Evolutionary conservation across 108 stramenopile species (phyloP), one percentile per base, ranked within the genome.

Genomic region (Discostella pseudostelligera): DNA sequence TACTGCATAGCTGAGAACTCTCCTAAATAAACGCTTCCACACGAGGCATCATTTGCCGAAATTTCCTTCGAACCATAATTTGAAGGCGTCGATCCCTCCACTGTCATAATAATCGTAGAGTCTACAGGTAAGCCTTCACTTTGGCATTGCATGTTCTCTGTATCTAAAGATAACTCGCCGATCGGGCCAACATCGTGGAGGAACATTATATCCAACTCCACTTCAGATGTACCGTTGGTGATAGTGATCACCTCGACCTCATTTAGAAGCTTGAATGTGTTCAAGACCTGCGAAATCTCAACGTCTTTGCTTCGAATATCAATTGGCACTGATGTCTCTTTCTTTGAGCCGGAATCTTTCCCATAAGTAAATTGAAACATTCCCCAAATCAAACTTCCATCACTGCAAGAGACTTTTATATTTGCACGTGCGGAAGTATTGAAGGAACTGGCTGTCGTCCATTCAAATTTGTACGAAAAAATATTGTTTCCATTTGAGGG

Each of bases 381-480:
- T 12, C 74, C 74, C 50, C 62, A 51, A 47, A 75, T 56, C 6
- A 62, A 59, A 50, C 66, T 75, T 29, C 19, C 46, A 24, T 75
- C 74, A 35, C 26, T 57, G 39, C 74, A 75, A 4, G 53, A 39
- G 61, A 75, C 46, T 56, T 61, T 62, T 39, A 53, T 45, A 17
- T 56, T 43, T 28, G 61, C 66, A 47, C 40, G 39, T 16, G 68
- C 26, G 19, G 37, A 28, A 11, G 57, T 26, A 11, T 50, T 56
- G 48, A 83, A 83, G 12, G 48, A 37, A 17, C 37, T 62, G 19
- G 72, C 60, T 29, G 80, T 76, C 17, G 77, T 62, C 82, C 82
- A 83, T 65, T 83, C 82, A 59, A 83, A 55, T 51, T 77, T 80
- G 75, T 83, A 83, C 39, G 72, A 66, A 17, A 54, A 45, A 49